phyloP scores from a whole-genome alignment of 805 yeast genomes.

The Candida chauliodis region DNA sequence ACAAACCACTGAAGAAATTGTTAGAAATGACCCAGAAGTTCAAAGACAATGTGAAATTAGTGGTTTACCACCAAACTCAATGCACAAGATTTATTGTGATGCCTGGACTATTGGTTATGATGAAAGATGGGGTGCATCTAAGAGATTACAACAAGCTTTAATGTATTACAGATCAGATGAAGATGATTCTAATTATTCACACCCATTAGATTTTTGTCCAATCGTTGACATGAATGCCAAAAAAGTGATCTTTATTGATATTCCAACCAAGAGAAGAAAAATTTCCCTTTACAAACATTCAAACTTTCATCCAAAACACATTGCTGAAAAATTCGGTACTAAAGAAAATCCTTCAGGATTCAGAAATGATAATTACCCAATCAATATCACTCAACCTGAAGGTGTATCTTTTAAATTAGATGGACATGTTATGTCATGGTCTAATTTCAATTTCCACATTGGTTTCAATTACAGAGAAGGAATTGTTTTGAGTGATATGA shows the following conservation, averaged over 20 bases:
- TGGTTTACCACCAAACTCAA: constrained; percentile 62
- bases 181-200: constrained; percentile 73
- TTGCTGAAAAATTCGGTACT: constrained; percentile 57
- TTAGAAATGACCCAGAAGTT: constrained; percentile 68
- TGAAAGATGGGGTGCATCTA: constrained; percentile 74
- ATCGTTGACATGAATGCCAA: constrained; percentile 70
- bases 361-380: constrained; percentile 64
- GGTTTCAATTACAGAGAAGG: constrained; percentile 88
- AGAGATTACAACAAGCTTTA: constrained; percentile 76
- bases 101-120: constrained; percentile 72
- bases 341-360: constrained; percentile 43
- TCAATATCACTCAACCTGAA: constrained; percentile 72
- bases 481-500: constrained; percentile 69
- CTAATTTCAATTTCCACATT: constrained; percentile 71
- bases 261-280: constrained; percentile 72
- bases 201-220: constrained; percentile 80
- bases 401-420: constrained; percentile 75
- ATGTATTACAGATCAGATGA: constrained; percentile 73
- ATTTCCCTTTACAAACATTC: constrained; percentile 66
- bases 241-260: constrained; percentile 70
- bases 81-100: constrained; percentile 60
- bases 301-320: constrained; percentile 64
- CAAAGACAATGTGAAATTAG: constrained; percentile 68
- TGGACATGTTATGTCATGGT: constrained; percentile 72
- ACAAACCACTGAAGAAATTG: constrained; percentile 55